These are phyloP conservation scores for Neurospora africana DNA, from an alignment of 495 filamentous ascomycete genomes.

Conservation along the genomic window DNA sequence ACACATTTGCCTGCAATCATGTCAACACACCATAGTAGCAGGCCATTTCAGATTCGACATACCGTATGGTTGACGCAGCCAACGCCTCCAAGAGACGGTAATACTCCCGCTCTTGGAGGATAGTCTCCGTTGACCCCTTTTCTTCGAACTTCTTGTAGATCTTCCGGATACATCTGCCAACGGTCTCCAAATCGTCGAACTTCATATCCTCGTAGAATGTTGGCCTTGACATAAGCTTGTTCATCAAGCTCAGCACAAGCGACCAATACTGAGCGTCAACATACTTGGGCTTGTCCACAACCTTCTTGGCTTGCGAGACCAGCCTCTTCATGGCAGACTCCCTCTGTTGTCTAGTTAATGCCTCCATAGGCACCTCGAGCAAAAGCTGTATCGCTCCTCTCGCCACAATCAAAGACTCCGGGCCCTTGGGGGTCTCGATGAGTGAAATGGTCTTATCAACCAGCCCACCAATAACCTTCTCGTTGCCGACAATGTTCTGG, in stretches of 20 bases:
- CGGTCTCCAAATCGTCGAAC: constrained; percentile 15
- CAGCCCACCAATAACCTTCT: constrained; percentile 11
- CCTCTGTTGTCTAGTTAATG: constrained; percentile 11
- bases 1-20: constrained; percentile 20
- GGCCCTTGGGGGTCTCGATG: constrained; percentile 10
- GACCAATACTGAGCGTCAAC: constrained; percentile 15
- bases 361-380: constrained; percentile 11
- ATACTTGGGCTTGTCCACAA: not conserved
- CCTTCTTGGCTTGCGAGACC: constrained; percentile 7
- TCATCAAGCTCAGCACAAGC: constrained; percentile 32
- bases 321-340: constrained; percentile 17
- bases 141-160: constrained; percentile 4
- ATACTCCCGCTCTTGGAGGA: constrained; percentile 3
- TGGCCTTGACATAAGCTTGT: constrained; percentile 36
- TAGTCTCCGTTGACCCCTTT: constrained; percentile 1
- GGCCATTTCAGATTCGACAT: not conserved
- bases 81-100: constrained; percentile 21
- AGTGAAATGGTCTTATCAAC: constrained; percentile 7
- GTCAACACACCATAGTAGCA: constrained; percentile 1
- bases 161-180: constrained; percentile 13
- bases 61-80: constrained; percentile 21
- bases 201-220: constrained; percentile 36
- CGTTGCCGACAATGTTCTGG: constrained; percentile 12
- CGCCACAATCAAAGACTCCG: constrained; percentile 1
- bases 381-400: constrained; percentile 15